Evolutionary conservation across 495 filamentous ascomycete species (phyloP).

Genomic region (Penicillium cosmopolitanum): DNA sequence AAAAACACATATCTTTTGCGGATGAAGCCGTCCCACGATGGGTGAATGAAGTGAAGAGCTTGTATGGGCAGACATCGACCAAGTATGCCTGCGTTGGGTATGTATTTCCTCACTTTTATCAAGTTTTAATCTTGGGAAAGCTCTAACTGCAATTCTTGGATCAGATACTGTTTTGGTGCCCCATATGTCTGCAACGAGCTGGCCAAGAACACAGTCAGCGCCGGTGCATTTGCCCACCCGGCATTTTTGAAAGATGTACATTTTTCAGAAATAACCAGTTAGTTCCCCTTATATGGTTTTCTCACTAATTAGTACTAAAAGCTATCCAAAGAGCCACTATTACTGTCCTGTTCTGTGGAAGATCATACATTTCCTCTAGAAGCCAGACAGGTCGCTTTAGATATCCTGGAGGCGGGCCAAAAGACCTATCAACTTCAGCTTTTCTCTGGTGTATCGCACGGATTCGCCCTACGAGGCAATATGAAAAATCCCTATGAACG

Average conservation of each 20-base stretch:
- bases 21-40: conserved; percentile 5
- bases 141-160: not conserved
- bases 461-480: conserved; percentile 16
- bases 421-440: conserved; percentile 9
- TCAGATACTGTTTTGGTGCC: conserved; percentile 12
- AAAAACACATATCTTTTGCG: conserved; percentile 1
- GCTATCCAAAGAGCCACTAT: conserved; percentile 8
- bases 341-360: conserved; percentile 12
- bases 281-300: not conserved
- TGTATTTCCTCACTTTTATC: not conserved
- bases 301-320: not conserved
- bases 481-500: conserved; percentile 9
- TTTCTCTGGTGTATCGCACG: conserved; percentile 13
- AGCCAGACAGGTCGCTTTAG: conserved; percentile 8
- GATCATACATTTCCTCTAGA: conserved; percentile 13
- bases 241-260: conserved; percentile 8
- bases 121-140: not conserved
- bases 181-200: conserved; percentile 11
- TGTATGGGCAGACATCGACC: conserved; percentile 2
- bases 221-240: conserved; percentile 9
- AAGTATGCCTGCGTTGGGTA: conserved; percentile 12
- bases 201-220: conserved; percentile 2
- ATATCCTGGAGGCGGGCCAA: not conserved
- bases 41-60: conserved; percentile 6
- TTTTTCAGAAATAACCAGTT: conserved; percentile 3